These are phyloP conservation scores for Didymella arachidicola DNA, from an alignment of 2,329 filamentous ascomycete genomes.

Conservation along the genomic window DNA sequence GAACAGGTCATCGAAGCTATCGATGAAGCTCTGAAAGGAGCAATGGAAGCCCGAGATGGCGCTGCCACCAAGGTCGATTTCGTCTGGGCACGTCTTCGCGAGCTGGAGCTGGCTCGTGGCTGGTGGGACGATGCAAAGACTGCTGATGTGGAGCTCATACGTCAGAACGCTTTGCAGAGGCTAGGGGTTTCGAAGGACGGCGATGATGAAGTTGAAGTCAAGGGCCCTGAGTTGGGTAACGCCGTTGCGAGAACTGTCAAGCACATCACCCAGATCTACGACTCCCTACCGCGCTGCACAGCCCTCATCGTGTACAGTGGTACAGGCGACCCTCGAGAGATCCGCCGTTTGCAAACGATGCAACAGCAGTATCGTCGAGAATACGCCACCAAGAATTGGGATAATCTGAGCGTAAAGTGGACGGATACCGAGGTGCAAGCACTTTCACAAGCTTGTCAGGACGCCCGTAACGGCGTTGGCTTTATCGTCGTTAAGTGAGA, in stretches of 20 bases:
- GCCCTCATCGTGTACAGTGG: slow-evolving; percentile 70
- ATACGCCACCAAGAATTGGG: slow-evolving; percentile 68
- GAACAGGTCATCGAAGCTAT: slow-evolving; percentile 65
- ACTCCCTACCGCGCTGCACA: slow-evolving; percentile 65
- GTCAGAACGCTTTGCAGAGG: slow-evolving; percentile 37
- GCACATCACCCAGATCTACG: slow-evolving; percentile 62
- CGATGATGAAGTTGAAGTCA: slow-evolving; percentile 33
- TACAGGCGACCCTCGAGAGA: slow-evolving; percentile 67
- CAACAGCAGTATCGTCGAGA: slow-evolving; percentile 65
- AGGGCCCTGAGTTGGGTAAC: slow-evolving; percentile 50
- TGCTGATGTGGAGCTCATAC: slow-evolving; percentile 46
- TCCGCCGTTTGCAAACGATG: slow-evolving; percentile 63
- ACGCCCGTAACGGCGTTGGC: slow-evolving; percentile 65
- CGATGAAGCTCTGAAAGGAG: slow-evolving; percentile 60
- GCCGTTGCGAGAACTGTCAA: slow-evolving; percentile 60
- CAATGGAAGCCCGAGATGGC: slow-evolving; percentile 53
- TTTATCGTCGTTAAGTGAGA: slow-evolving; percentile 66
- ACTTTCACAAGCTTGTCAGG: slow-evolving; percentile 63
- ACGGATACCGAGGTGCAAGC: slow-evolving; percentile 70
- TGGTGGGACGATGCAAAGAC: slow-evolving; percentile 65
- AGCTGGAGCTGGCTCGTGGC: slow-evolving; percentile 66
- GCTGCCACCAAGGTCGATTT: slow-evolving; percentile 66
- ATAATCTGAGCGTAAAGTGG: slow-evolving; percentile 69
- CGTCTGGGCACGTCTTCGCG: slow-evolving; percentile 68
- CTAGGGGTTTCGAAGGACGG: slow-evolving; percentile 31